phyloP scores from a whole-genome alignment of 2,329 filamentous ascomycete genomes.

The Exophiala sp. region DNA sequence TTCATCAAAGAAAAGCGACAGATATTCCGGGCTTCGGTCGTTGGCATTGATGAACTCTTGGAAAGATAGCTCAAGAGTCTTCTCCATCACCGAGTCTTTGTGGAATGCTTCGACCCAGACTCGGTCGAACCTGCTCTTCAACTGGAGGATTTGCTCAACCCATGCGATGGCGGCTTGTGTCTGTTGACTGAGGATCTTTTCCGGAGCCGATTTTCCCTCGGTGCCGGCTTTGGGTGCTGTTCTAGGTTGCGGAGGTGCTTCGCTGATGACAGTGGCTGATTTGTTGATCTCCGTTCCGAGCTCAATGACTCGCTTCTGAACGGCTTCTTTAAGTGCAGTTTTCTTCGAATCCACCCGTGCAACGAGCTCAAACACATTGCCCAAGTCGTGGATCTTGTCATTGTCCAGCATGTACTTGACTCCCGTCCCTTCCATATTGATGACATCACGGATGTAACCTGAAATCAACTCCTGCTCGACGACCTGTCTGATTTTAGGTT shows the following conservation, averaged over 20 bases:
- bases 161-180: slow-evolving; percentile 86
- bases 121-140: slow-evolving; percentile 85
- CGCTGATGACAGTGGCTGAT: slow-evolving; percentile 48
- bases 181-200: slow-evolving; percentile 63
- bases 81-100: slow-evolving; percentile 70
- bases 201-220: slow-evolving; percentile 48
- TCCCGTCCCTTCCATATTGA: slow-evolving; percentile 78
- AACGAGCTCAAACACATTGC: slow-evolving; percentile 75
- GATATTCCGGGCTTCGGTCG: slow-evolving; percentile 75
- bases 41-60: slow-evolving; percentile 93
- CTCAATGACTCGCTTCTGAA: slow-evolving; percentile 70
- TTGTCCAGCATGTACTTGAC: slow-evolving; percentile 88
- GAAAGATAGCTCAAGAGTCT: slow-evolving; percentile 78
- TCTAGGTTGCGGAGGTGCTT: slow-evolving; percentile 48
- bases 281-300: slow-evolving; percentile 80
- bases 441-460: slow-evolving; percentile 70
- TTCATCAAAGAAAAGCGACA: slow-evolving; percentile 95
- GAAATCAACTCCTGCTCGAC: slow-evolving; percentile 76
- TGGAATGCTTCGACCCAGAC: slow-evolving; percentile 69
- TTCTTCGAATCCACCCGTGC: slow-evolving; percentile 71
- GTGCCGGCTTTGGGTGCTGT: slow-evolving; percentile 34
- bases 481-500: slow-evolving; percentile 66
- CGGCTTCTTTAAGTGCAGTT: slow-evolving; percentile 58
- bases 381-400: slow-evolving; percentile 69
- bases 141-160: slow-evolving; percentile 80